A percentile compares a stretch with the other conserved stretches of the same genome.
These are phyloP conservation scores for Aspergillus sp. DNA, from an alignment of 2,329 filamentous ascomycete genomes.

Conservation along the genomic window DNA sequence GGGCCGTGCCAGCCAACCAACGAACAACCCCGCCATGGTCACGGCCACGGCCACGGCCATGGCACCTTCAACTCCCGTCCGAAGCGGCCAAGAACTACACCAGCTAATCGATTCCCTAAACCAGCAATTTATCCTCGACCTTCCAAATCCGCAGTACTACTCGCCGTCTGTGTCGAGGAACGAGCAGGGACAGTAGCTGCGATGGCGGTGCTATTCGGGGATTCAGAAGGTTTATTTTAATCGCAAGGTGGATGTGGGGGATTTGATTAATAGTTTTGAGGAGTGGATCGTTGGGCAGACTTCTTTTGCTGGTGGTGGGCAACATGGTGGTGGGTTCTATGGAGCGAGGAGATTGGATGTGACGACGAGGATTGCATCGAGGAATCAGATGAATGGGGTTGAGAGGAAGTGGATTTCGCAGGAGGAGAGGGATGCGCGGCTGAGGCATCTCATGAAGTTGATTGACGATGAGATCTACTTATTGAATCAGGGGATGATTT, in stretches of 20 bases:
- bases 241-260: constrained; percentile 14
- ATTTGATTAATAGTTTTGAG: constrained; percentile 24
- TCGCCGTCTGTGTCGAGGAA: constrained; percentile 10
- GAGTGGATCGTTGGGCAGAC: constrained; percentile 17
- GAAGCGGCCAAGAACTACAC: constrained; percentile 16
- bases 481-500: constrained; percentile 15
- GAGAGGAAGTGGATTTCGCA: constrained; percentile 7
- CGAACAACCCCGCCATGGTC: neutral
- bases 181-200: constrained; percentile 11
- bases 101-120: constrained; percentile 29
- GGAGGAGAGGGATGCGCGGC: constrained; percentile 18
- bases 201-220: constrained; percentile 20
- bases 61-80: constrained; percentile 16
- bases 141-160: constrained; percentile 19
- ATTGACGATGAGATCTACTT: constrained; percentile 30
- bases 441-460: constrained; percentile 21
- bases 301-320: neutral
- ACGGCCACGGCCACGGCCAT: constrained; percentile 1
- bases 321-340: constrained; percentile 3
- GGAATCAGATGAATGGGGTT: neutral
- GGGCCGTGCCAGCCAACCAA: neutral
- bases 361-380: neutral
- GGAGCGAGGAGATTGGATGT: constrained; percentile 4
- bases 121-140: constrained; percentile 26
- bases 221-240: constrained; percentile 26